Evolutionary conservation across 1,139 yeast genomes (phyloP).

Genomic region (Barnettozyma hawaiiensis): DNA sequence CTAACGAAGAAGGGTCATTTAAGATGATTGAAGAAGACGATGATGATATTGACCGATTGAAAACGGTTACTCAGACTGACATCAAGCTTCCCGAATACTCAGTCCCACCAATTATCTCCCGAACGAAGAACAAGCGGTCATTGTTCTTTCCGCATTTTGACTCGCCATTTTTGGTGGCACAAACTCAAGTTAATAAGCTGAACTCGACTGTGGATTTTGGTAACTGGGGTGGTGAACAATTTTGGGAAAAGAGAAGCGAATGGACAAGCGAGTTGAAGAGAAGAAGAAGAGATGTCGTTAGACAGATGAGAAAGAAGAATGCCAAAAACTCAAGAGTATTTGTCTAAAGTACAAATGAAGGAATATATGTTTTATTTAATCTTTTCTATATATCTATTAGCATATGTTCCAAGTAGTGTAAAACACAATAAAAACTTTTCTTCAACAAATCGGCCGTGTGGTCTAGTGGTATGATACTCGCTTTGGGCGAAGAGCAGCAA

Average conservation of each 20-base stretch:
- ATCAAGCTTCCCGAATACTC: constrained; percentile 14
- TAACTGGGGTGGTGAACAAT: constrained; percentile 71
- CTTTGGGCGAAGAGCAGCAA: constrained; percentile 14
- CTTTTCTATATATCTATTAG: too few species aligned
- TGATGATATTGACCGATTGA: constrained; percentile 33
- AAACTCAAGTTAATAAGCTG: constrained; percentile 66
- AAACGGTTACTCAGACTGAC: constrained; percentile 18
- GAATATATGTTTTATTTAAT: too few species aligned
- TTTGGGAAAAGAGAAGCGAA: constrained; percentile 80
- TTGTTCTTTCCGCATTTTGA: constrained; percentile 78
- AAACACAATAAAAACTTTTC: too few species aligned
- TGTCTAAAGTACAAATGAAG: too few species aligned
- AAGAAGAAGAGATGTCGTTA: constrained; percentile 65
- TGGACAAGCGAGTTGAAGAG: constrained; percentile 71
- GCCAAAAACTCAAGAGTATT: constrained; percentile 23
- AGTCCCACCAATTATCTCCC: constrained; percentile 16
- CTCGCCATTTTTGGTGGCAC: constrained; percentile 83
- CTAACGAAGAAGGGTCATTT: constrained; percentile 33
- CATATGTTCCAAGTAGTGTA: too few species aligned
- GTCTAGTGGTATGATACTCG: constrained; percentile 20
- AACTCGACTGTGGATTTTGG: constrained; percentile 36
- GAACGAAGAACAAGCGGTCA: constrained; percentile 36
- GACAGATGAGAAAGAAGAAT: constrained; percentile 49
- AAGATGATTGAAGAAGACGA: constrained; percentile 32
- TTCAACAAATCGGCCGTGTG: constrained; percentile 13